These are phyloP conservation scores for Nymphaea thermarum DNA, from an alignment of 164 flowering plant genomes.

Conservation along the genomic window DNA sequence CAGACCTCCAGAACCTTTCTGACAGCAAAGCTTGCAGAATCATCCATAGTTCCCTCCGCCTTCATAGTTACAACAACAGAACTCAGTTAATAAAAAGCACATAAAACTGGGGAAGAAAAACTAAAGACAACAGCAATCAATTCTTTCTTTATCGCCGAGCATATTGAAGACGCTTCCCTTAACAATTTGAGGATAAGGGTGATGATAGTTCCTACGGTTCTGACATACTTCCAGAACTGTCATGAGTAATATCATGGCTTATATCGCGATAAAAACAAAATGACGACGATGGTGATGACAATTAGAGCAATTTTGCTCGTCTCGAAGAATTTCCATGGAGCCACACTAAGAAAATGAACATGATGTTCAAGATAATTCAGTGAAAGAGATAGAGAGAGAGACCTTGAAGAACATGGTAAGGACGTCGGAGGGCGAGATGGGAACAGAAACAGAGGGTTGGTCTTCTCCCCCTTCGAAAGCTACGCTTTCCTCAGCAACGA, in stretches of 20 bases:
- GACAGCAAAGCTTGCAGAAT: slow-evolving; percentile 49
- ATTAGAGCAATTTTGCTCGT: not conserved
- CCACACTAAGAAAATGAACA: not conserved
- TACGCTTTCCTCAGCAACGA: slow-evolving; percentile 27
- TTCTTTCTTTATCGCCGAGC: too few species aligned
- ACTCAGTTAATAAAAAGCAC: not conserved
- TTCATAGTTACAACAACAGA: slow-evolving; percentile 14
- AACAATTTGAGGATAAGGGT: not conserved
- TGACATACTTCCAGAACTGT: not conserved
- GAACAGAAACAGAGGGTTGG: slow-evolving; percentile 39
- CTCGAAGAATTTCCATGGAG: not conserved
- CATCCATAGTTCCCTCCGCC: slow-evolving; percentile 93
- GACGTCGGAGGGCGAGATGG: slow-evolving; percentile 79
- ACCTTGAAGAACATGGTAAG: slow-evolving; percentile 87
- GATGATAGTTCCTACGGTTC: not conserved
- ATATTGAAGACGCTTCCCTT: not conserved
- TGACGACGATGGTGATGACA: not conserved
- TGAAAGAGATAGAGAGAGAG: not conserved
- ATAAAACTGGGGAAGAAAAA: too few species aligned
- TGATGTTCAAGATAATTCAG: not conserved
- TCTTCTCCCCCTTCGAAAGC: slow-evolving; percentile 14
- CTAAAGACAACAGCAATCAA: too few species aligned
- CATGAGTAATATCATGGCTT: not conserved
- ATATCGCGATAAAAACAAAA: not conserved
- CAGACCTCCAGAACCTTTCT: slow-evolving; percentile 69